Percentiles rank a stretch among this genome's conserved stretches.
These are phyloP conservation scores for Lactarius vividus DNA, from an alignment of 768 basidiomycete species.

Conservation along the genomic window DNA sequence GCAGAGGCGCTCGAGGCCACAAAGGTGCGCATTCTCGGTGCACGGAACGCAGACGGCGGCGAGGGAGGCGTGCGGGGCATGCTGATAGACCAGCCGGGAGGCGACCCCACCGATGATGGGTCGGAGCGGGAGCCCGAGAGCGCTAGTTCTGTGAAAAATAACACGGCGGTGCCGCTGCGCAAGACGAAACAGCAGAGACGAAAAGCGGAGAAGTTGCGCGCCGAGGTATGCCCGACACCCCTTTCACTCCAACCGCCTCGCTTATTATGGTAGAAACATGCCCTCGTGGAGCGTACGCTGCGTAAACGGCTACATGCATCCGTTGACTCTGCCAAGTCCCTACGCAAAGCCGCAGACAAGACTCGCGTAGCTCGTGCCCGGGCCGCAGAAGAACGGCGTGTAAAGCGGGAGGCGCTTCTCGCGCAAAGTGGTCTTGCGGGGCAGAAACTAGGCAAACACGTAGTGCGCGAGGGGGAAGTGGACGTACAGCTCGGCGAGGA, in stretches of 20 bases:
- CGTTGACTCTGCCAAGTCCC: constrained; percentile 51
- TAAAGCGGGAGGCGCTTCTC: constrained; percentile 47
- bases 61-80: constrained; percentile 57
- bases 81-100: constrained; percentile 51
- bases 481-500: constrained; percentile 92
- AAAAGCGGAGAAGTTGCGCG: constrained; percentile 60
- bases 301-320: constrained; percentile 60
- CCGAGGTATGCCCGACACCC: constrained; percentile 49
- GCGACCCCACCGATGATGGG: constrained; percentile 33
- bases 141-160: constrained; percentile 35
- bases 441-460: constrained; percentile 75
- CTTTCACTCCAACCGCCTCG: not conserved
- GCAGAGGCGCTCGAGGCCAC: constrained; percentile 51
- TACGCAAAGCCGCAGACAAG: constrained; percentile 47
- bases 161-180: constrained; percentile 39
- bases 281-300: constrained; percentile 54
- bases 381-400: constrained; percentile 40
- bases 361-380: constrained; percentile 40
- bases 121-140: constrained; percentile 31
- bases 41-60: constrained; percentile 36
- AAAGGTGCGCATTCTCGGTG: constrained; percentile 55
- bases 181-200: constrained; percentile 68
- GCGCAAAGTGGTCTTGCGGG: constrained; percentile 65
- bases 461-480: constrained; percentile 61
- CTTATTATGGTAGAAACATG: constrained; percentile 52